Conservation (phyloP, 1,284 basidiomycete genomes). For the Ceratobasidium sp. region DNA sequence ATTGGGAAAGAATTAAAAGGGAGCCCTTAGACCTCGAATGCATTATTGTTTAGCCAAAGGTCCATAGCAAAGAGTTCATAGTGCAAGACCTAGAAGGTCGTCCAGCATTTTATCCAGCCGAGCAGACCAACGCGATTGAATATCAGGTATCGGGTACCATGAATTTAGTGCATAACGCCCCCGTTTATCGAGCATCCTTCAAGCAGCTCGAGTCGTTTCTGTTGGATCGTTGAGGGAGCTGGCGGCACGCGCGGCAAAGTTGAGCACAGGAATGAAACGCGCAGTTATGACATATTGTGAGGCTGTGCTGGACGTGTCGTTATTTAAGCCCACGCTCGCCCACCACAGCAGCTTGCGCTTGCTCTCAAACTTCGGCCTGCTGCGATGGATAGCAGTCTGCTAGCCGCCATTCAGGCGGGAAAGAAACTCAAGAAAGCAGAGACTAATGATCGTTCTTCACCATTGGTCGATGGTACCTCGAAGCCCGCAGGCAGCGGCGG, state of each 20-base stretch:
- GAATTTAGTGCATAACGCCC: neutral
- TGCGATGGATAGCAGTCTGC: conserved; percentile 52
- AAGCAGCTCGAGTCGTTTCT: neutral
- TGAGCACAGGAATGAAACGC: conserved; percentile 33
- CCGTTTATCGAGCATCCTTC: neutral
- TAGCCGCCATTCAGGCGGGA: conserved; percentile 79
- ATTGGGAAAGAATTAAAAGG: neutral
- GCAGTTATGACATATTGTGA: conserved; percentile 30
- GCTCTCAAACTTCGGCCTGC: neutral
- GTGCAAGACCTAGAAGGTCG: neutral
- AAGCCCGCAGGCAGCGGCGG: conserved; percentile 54
- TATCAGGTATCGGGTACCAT: neutral
- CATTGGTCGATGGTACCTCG: conserved; percentile 59
- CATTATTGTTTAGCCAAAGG: neutral
- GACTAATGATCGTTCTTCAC: conserved; percentile 83
- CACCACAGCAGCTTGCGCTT: conserved; percentile 64
- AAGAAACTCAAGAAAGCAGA: conserved; percentile 79
- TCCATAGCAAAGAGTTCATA: neutral
- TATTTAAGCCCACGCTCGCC: conserved; percentile 3
- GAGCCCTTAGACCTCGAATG: neutral
- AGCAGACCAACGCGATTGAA: neutral
- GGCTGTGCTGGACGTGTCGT: conserved; percentile 29
- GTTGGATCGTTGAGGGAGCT: neutral
- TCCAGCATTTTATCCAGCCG: neutral
- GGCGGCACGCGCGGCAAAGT: neutral